Conservation (phyloP, 2,329 filamentous ascomycete species). For the Xylaria sp. region DNA sequence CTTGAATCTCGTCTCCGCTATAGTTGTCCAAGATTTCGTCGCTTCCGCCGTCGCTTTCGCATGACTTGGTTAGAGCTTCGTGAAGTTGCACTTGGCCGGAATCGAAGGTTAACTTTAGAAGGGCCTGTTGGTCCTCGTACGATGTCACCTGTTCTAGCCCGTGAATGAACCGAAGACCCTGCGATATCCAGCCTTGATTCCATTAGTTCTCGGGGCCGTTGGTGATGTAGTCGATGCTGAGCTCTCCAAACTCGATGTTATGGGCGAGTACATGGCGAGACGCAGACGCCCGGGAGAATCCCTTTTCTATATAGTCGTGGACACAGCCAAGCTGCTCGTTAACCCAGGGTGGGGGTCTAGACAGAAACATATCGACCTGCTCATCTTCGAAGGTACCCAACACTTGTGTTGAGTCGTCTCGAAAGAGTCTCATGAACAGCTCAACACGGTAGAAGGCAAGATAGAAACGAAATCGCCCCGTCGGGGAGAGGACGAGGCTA, state of each 20-base stretch:
- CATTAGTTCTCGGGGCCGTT: neutral
- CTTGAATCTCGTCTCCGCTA: neutral
- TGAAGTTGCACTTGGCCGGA: neutral
- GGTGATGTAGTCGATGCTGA: slow-evolving; percentile 11
- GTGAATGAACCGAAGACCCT: neutral
- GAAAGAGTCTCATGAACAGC: slow-evolving; percentile 31
- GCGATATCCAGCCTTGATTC: neutral
- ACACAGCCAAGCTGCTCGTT: slow-evolving; percentile 35
- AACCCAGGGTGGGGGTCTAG: slow-evolving; percentile 31
- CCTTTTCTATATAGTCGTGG: slow-evolving; percentile 31
- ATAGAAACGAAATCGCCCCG: slow-evolving; percentile 32
- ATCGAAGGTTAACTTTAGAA: neutral
- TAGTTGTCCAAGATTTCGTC: neutral
- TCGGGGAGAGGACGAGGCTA: slow-evolving; percentile 18
- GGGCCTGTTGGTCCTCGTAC: neutral
- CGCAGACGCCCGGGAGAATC: slow-evolving; percentile 28
- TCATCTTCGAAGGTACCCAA: neutral
- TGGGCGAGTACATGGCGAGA: slow-evolving; percentile 30
- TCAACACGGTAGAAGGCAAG: slow-evolving; percentile 35
- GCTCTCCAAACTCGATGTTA: slow-evolving; percentile 30
- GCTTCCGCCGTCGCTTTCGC: neutral
- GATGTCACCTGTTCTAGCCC: neutral
- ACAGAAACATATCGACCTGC: slow-evolving; percentile 16
- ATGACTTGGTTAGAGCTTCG: neutral
- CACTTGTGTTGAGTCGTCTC: neutral